Evolutionary conservation across 23 red algal species (phyloP), one percentile per base, ranked within the genome.

Genomic region (Cyanidiococcus yangmingshanensis): DNA sequence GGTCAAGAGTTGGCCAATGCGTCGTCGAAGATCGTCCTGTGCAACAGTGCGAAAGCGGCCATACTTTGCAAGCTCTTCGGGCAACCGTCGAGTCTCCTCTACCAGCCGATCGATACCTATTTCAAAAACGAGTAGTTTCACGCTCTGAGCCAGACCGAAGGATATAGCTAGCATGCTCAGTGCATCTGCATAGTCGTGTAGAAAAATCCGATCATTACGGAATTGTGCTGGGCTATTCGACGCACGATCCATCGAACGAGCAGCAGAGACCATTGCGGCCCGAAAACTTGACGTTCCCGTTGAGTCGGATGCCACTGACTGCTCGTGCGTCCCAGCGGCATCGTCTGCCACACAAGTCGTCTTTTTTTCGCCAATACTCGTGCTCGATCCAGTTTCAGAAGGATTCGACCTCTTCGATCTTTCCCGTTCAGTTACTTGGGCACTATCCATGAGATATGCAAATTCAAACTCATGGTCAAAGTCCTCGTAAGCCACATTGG

Each of bases 381-480:
- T 7, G 12, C 12, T 15, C 7, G 45, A 15, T 54, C 45, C 45
- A 21, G 45, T 54, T 7, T 21, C 21, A 21, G 45, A 54, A n/a
- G n/a, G n/a, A n/a, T n/a, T n/a, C n/a, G n/a, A n/a, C n/a, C n/a
- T n/a, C n/a, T n/a, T n/a, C n/a, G n/a, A n/a, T n/a, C n/a, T n/a
- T n/a, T n/a, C n/a, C n/a, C n/a, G n/a, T 15, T 15, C 50, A n/a
- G 50, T 16, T 57, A 16, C 50, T 29, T 25, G 74, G 21, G 37
- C 39, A 18, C 74, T 76, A 38, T 41, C 39, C 15, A 15, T 15
- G 15, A 31, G 24, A 18, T 67, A 68, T 37, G 67, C 40, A 75
- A 89, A 89, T 32, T 75, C 80, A 80, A 96, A 96, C 58, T 96
- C 92, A 74, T 96, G 92, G 18, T 96, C 92, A 75, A 90, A 96